Evolutionary conservation across 371 early-diverging fungal genomes (phyloP).

Genomic region (Rhizopus microsporus): DNA sequence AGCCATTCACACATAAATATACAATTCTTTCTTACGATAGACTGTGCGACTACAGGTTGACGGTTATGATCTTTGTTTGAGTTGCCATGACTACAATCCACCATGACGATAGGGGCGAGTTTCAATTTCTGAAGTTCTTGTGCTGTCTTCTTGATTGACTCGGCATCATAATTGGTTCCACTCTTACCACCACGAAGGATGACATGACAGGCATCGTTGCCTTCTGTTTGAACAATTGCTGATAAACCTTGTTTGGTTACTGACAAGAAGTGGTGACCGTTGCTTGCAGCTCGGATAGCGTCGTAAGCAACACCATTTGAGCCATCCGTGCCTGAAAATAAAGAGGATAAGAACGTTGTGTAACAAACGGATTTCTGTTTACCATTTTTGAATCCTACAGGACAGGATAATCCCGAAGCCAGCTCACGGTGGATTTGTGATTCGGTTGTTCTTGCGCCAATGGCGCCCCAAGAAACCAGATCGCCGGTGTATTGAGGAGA

Average conservation of each 20-base stretch:
- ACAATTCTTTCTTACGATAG: conserved; percentile 48
- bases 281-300: conserved; percentile 84
- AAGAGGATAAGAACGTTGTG: background rate
- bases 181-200: conserved; percentile 87
- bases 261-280: conserved; percentile 92
- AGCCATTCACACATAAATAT: background rate
- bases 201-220: conserved; percentile 76
- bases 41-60: conserved; percentile 80
- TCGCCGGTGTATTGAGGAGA: conserved; percentile 86
- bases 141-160: conserved; percentile 63
- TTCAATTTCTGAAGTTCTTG: conserved; percentile 67
- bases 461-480: conserved; percentile 84
- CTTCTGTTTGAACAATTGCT: conserved; percentile 87
- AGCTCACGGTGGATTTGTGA: conserved; percentile 89
- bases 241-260: conserved; percentile 94
- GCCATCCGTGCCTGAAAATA: conserved; percentile 76
- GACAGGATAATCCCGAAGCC: conserved; percentile 90
- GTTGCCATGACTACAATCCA: conserved; percentile 95
- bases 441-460: conserved; percentile 94
- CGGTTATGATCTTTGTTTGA: conserved; percentile 74
- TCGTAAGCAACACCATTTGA: conserved; percentile 84
- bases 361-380: background rate
- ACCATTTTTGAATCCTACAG: conserved; percentile 94
- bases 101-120: conserved; percentile 74
- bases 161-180: conserved; percentile 87